These are phyloP conservation scores for Phytopythium cucurbitacearum DNA, from an alignment of 352 stramenopile genomes.

Conservation along the genomic window DNA sequence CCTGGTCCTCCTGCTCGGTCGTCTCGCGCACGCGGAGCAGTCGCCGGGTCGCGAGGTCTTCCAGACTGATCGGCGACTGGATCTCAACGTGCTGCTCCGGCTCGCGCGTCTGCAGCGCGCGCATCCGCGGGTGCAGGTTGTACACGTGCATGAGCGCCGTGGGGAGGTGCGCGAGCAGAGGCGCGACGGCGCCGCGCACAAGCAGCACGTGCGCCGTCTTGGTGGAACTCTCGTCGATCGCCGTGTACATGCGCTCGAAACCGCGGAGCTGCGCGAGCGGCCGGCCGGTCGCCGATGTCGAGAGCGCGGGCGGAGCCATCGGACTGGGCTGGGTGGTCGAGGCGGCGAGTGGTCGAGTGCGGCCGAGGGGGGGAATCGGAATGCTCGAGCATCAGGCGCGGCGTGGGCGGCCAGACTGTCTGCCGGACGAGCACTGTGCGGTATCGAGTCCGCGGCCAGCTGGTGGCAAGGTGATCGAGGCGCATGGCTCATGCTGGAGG, in stretches of 20 bases:
- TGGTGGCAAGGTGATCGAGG: too few relatives aligned
- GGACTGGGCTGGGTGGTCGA: not conserved
- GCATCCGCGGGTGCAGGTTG: conserved; percentile 38
- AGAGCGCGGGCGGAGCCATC: conserved; percentile 9
- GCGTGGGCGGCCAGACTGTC: too few relatives aligned
- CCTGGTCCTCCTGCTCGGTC: conserved; percentile 13
- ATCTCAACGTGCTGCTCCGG: conserved; percentile 26
- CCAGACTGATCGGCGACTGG: conserved; percentile 14
- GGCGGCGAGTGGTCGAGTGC: not conserved
- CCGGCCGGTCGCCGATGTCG: conserved; percentile 9
- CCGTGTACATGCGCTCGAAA: conserved; percentile 21
- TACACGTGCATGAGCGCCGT: conserved; percentile 22
- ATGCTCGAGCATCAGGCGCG: too few relatives aligned
- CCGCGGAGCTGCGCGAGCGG: conserved; percentile 18
- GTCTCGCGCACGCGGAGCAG: conserved; percentile 22
- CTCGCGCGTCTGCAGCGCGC: conserved; percentile 13
- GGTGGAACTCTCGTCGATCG: conserved; percentile 18
- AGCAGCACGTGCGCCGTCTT: conserved; percentile 25
- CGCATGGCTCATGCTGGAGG: too few relatives aligned
- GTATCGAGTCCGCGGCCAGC: too few relatives aligned
- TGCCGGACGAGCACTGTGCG: too few relatives aligned
- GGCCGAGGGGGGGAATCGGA: too few relatives aligned
- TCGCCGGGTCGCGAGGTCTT: conserved; percentile 13
- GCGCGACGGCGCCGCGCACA: conserved; percentile 6
- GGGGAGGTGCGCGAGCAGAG: conserved; percentile 12